These are phyloP conservation scores for Middelhovenomyces tepae DNA, from an alignment of 805 yeast genomes.

Conservation along the genomic window DNA sequence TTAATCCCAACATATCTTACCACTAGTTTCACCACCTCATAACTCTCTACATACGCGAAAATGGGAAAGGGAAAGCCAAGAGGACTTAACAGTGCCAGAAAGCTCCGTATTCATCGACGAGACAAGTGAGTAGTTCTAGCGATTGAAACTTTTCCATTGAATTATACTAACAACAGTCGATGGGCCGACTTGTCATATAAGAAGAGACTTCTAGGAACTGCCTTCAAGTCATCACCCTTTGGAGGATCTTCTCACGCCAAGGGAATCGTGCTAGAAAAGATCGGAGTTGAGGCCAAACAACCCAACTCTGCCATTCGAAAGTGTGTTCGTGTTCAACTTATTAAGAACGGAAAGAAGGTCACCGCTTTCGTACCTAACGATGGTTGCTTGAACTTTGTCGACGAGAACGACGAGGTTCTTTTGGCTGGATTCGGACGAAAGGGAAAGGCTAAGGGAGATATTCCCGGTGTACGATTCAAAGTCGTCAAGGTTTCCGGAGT, in stretches of 20 bases:
- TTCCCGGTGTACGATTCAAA: constrained; percentile 99
- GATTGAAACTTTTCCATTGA: not conserved
- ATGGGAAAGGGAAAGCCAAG: constrained; percentile 99
- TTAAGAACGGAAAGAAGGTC: constrained; percentile 99
- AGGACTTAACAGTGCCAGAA: constrained; percentile 99
- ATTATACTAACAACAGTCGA: constrained; percentile 45
- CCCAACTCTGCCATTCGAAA: constrained; percentile 99
- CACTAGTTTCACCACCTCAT: no score
- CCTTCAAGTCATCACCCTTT: constrained; percentile 99
- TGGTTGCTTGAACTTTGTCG: constrained; percentile 99
- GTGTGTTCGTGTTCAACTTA: constrained; percentile 99
- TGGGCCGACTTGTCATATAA: constrained; percentile 99
- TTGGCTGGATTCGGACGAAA: constrained; percentile 99
- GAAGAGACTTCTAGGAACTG: constrained; percentile 98
- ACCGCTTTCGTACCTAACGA: constrained; percentile 99
- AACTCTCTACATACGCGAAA: constrained; percentile 33
- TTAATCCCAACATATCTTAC: no score
- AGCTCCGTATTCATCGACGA: constrained; percentile 99
- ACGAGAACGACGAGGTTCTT: constrained; percentile 99
- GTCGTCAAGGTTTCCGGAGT: constrained; percentile 99
- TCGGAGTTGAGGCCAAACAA: constrained; percentile 99
- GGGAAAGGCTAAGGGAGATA: constrained; percentile 99
- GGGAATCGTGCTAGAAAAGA: constrained; percentile 98
- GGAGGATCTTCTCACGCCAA: constrained; percentile 99
- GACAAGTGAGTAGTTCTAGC: constrained; percentile 53